Evolutionary conservation across 176 grass and related monocot species (phyloP).

Genomic region (Oryza meyeriana): DNA sequence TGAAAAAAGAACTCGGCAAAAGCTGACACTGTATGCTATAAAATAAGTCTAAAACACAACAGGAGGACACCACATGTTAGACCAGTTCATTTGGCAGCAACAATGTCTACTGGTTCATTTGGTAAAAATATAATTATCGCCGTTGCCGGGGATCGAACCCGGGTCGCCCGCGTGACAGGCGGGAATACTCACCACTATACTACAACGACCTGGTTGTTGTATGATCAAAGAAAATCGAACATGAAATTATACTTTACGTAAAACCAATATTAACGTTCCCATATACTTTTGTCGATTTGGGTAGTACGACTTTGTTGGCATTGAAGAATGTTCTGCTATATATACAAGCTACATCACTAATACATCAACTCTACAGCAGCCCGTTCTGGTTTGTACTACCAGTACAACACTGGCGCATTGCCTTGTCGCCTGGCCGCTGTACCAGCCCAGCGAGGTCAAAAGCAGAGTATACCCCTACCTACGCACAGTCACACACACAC

Average conservation of each 20-base stretch:
- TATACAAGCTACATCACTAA: not conserved
- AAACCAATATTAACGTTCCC: no score
- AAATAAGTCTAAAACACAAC: no score
- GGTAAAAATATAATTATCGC: not conserved
- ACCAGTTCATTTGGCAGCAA: no score
- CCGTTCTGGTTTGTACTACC: not conserved
- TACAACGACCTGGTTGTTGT: constrained; percentile 61
- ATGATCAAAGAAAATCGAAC: no score
- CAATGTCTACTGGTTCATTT: no score
- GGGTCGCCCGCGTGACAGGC: constrained; percentile 89
- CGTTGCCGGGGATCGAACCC: constrained; percentile 99
- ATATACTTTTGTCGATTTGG: no score
- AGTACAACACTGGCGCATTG: not conserved
- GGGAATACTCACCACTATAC: constrained; percentile 97
- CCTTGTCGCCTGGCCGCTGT: not conserved
- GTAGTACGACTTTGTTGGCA: no score
- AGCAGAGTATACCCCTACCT: no score
- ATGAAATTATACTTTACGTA: no score
- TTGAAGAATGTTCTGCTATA: no score
- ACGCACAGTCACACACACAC: no score
- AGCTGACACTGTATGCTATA: not conserved
- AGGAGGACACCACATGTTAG: no score
- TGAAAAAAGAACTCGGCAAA: not conserved
- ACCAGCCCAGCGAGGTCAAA: not conserved
- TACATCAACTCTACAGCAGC: not conserved